Evolutionary conservation across 768 basidiomycete species (phyloP).

Genomic region (Pisolithus microcarpus): DNA sequence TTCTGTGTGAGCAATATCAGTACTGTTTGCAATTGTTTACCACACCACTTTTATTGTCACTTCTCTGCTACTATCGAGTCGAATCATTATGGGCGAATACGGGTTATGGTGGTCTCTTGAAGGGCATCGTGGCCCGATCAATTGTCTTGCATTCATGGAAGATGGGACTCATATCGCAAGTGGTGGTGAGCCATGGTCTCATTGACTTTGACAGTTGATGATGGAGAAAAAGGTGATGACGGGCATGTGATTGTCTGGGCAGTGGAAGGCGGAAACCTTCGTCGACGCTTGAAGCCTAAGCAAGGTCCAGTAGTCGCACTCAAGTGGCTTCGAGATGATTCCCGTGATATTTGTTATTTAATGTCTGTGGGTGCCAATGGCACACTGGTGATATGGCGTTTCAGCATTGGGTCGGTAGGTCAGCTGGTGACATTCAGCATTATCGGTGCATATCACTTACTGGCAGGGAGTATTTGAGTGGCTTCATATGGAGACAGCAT

Average conservation of each 20-base stretch:
- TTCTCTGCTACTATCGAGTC: no score
- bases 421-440: neutral
- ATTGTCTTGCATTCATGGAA: neutral
- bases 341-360: neutral
- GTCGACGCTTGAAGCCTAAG: neutral
- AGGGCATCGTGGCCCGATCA: neutral
- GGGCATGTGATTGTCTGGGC: constrained; percentile 1
- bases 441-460: no score
- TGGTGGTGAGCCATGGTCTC: neutral
- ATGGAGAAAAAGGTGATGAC: neutral
- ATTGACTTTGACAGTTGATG: neutral
- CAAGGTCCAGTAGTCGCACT: constrained; percentile 1
- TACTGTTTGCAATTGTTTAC: no score
- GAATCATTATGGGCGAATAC: neutral
- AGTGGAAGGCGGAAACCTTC: neutral
- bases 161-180: neutral
- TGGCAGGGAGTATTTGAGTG: neutral
- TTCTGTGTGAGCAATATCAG: no score
- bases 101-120: neutral
- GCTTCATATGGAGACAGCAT: neutral
- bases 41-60: no score
- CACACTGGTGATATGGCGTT: constrained; percentile 1
- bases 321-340: neutral
- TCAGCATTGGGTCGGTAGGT: neutral
- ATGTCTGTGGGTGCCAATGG: constrained; percentile 1